Evolutionary conservation across 2,329 filamentous ascomycete genomes (phyloP), one percentile per base, ranked within the genome.

Genomic region (Furcasterigmium sp.): DNA sequence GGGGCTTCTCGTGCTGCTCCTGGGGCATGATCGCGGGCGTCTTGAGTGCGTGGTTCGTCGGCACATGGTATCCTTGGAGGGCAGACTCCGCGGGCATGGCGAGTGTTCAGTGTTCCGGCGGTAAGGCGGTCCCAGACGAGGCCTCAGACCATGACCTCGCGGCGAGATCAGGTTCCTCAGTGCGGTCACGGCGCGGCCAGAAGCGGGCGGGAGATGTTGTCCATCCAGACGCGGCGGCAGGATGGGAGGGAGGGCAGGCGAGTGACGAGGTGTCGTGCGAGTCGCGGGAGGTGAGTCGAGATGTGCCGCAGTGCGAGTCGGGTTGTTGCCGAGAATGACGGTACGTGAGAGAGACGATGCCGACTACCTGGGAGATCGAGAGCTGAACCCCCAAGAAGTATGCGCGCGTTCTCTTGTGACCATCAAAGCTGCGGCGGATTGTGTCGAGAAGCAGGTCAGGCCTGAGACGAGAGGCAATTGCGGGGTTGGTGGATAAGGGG

Each of bases 111-210:
- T n/a, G 23, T 26, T 26, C 23, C 23, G 23, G 23, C 23, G 11
- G 23, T 63, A 68, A n/a, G 67, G 71, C 68, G 62, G 60, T 71
- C 63, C 49, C 14, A 17, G 14, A 17, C 14, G 30, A 7, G 8
- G 8, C 30, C 15, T 34, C 30, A 34, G 30, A 26, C 68, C 62
- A 60, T 71, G 68, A 65, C 61, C 68, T 72, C 70, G 67, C 51
- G 29, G n/a, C 52, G 60, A 75, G 72, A 70, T 74, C 66, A 68
- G 62, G 65, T 73, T 76, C 76, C 70, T 78, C 75, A 78, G 75
- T 72, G 73, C 73, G 68, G 70, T 78, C 72, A 75, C 73, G 70
- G 74, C 73, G 69, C 67, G 54, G 47, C 47, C 45, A 41, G 38
- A 38, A 41, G 45, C 39, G 36, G 39, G 42, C 36, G 30, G 44